Base-by-base conservation (phyloP, 2,329 filamentous ascomycete genomes). In the Macrophomina pseudophaseolina region DNA sequence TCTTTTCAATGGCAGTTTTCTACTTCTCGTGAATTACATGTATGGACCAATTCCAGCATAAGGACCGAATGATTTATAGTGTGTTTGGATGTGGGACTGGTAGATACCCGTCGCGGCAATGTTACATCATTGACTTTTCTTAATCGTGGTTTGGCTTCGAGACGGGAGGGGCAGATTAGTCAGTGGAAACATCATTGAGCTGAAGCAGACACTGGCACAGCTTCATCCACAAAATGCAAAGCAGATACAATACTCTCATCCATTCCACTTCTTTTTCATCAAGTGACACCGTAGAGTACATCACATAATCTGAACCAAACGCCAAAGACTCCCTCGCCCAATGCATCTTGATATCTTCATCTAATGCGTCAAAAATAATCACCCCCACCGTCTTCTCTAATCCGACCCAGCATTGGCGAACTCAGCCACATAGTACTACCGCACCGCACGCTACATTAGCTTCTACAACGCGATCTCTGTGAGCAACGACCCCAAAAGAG, bases 321-420 rank as follows among this genome's bases (percentile, higher is more conserved):
- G 56, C 56, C 56, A 40, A 33, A 30, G 28, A 59, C 56, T 46
- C 56, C 56, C 23, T 8, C 18, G 35, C 40, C 40, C 56, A 59
- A 59, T 59, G 56, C 54, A 46, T 46, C 54, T 32, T 23, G 23
- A 11, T 18, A 7, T 16, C 33, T 35, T 59, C 56, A 12, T 59
- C 56, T 59, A 46, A 33, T 23, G 56, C 56, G 42, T 23, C 5
- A 54, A 42, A 16, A 42, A 8, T 4, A 6, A 9, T 18, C 33
- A 1, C 5, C 9, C 11, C 16, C 38, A 23, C 23, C 23, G 23
- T 23, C 23, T 23, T 18, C 28, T 58, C 51, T 65, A 65, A 32
- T 49, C 42, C 5, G 63, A 58, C 3, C 63, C 63, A 5, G 63
- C 63, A 40, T 65, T 65, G 16, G 51, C 52, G 49, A 65, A 65